Base-by-base conservation (phyloP, 139 green algal species). In the Edaphochlamys debaryana region DNA sequence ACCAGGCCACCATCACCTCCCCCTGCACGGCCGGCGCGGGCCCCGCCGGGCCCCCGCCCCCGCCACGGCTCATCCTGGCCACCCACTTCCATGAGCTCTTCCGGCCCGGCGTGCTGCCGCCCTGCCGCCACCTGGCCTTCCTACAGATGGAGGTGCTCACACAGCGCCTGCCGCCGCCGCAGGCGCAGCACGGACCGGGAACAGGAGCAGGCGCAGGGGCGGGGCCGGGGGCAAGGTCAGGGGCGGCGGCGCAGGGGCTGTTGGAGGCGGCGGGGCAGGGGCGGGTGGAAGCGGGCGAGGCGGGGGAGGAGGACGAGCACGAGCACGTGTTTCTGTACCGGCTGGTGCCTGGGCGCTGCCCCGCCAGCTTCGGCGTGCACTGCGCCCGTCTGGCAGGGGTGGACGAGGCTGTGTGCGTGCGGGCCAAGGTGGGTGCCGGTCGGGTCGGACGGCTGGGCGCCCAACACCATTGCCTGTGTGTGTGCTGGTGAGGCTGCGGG, bases 21-120 rank as follows among this genome's bases (percentile, higher is more conserved):
- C 22, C 25, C 20, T 25, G 9, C 52, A 30, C 3, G 52, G 52
- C 52, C 4, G 52, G 17, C 25, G 52, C 52, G 19, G 52, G 13
- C 17, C 15, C 13, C 17, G 52, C 13, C 17, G 4, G 34, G 23
- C 30, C 23, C 13, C 64, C 23, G 32, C 32, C 19, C 13, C 60
- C 93, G 0, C 91, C 93, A 0, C 86, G 88, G 3, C 67, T 97
- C 58, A 80, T 98, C 29, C 89, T 94, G 4, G 92, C 87, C 87
- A 98, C 95, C 8, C 95, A 98, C 81, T 97, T 97, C 85, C 91
- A 86, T 48, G 93, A 97, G 79, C 52, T 97, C 30, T 74, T 95
- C 4, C 45, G 54, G 20, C 63, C 63, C 3, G 45, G 64, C 25
- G 11, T 62, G 2, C 41, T 86, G 52, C 32, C n/a, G 40, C 90